Evolutionary conservation across 2,329 filamentous ascomycete species (phyloP).

Genomic region (Calonectria pseudoreteaudii): DNA sequence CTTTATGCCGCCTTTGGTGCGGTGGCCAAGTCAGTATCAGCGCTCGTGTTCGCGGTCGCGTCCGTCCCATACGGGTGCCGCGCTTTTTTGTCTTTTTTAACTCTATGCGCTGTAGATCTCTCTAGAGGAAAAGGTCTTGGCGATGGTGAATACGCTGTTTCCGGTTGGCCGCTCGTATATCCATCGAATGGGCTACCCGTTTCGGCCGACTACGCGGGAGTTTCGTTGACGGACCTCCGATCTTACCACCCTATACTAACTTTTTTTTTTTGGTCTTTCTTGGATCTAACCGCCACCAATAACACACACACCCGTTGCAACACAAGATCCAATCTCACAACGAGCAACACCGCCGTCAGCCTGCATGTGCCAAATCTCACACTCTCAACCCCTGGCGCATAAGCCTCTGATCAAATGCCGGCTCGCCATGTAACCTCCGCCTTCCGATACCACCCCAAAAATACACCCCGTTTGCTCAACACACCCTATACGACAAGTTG

Average conservation of each 20-base stretch:
- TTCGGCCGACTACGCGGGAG: neutral
- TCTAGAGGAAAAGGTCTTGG: neutral
- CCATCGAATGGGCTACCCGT: neutral
- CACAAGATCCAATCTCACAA: slow-evolving; percentile 1
- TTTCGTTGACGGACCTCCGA: neutral
- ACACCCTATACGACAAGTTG: neutral
- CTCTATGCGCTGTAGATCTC: neutral
- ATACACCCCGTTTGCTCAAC: neutral
- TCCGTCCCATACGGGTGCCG: neutral
- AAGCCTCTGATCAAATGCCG: neutral
- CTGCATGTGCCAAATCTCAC: neutral
- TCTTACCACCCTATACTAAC: neutral
- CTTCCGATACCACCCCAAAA: neutral
- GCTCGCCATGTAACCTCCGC: slow-evolving; percentile 3
- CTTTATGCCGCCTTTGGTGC: neutral
- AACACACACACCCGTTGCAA: neutral
- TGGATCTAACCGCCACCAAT: neutral
- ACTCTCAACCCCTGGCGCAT: neutral
- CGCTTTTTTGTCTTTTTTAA: neutral
- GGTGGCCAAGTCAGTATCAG: no score
- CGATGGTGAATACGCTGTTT: neutral
- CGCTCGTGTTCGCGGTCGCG: neutral
- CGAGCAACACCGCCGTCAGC: neutral
- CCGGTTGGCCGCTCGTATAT: neutral
- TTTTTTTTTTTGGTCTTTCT: neutral